Evolutionary conservation across 441 rosid species (phyloP).

Genomic region (Jatropha podagrica): DNA sequence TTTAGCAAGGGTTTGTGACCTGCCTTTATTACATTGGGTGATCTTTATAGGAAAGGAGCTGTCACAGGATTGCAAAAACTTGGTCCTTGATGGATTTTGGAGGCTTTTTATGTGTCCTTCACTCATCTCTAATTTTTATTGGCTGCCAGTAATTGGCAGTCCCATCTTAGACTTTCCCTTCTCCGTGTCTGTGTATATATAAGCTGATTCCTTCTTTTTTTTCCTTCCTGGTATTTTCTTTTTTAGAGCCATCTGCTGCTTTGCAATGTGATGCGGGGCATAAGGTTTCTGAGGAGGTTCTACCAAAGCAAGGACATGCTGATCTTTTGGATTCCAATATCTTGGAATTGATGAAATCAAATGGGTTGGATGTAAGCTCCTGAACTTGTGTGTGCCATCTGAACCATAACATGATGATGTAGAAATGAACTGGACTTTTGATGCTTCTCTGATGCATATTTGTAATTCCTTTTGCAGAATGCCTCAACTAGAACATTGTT

Average conservation of each 20-base stretch:
- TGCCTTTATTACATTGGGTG: not conserved
- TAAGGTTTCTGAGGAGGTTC: constrained; percentile 48
- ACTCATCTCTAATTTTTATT: not conserved
- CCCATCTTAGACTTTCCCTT: not conserved
- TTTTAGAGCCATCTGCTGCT: constrained; percentile 44
- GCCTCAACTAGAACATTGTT: constrained; percentile 74
- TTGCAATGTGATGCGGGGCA: constrained; percentile 40
- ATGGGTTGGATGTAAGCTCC: constrained; percentile 63
- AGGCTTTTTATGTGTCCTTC: not conserved
- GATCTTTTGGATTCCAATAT: constrained; percentile 63
- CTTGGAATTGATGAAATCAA: constrained; percentile 63
- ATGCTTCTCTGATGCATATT: constrained; percentile 22
- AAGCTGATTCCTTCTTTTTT: not conserved
- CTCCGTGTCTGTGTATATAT: not conserved
- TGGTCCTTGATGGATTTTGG: not conserved
- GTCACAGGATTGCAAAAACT: not conserved
- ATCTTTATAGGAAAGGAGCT: not conserved
- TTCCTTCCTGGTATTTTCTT: constrained; percentile 4
- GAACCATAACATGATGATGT: not conserved
- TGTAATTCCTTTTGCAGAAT: constrained; percentile 46
- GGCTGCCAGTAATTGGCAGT: not conserved
- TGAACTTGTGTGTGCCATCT: constrained; percentile 5
- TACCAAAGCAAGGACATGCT: constrained; percentile 52
- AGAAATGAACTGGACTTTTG: constrained; percentile 19
- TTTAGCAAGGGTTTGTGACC: not conserved